Base-by-base conservation (phyloP, 306 rosid species). In the Cucurbita ficifolia region DNA sequence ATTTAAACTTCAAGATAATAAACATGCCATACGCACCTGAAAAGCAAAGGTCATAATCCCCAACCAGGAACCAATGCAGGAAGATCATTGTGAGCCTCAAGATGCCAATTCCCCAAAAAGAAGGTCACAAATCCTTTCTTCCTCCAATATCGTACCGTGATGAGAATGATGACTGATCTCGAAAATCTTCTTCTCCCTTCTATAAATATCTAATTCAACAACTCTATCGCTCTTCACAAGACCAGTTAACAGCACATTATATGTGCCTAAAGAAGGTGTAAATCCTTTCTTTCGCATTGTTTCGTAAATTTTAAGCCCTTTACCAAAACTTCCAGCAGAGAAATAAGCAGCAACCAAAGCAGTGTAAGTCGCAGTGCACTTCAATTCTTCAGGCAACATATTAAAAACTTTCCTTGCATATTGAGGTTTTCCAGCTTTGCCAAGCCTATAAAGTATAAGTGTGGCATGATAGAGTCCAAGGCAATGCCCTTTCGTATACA, bases 291-390 rank as follows among this genome's bases (percentile, higher is more conserved):
- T 78, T 63, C 78, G 72, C 97, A 92, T 88, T 54, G 16, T 81
- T 75, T 82, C 56, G 52, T 73, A 86, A 75, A 83, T 79, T 80
- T 80, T 76, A 56, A 89, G 96, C 51, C 89, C 95, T 79, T 80
- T 81, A 38, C 80, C 82, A 81, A 79, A 83, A 77, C 85, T 86
- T 72, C 86, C 87, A 76, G 83, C 85, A 52, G 84, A 83, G 79
- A 86, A 85, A 77, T 86, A 89, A 69, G 64, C 88, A 51, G 85
- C 84, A 19, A 88, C 84, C 80, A 92, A 77, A 82, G 96, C 87
- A 77, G 95, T 92, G 80, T 85, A 92, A 76, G 96, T 83, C 72
- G 92, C 85, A 43, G 82, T 77, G 77, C 92, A 85, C 84, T 85
- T 88, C 59, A 79, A 87, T 76, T 81, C 88, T 76, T 78, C 82